Evolutionary conservation across 2,329 filamentous ascomycete species (phyloP), one percentile per base, ranked within the genome.

Genomic region (Colletotrichum orchidophilum): DNA sequence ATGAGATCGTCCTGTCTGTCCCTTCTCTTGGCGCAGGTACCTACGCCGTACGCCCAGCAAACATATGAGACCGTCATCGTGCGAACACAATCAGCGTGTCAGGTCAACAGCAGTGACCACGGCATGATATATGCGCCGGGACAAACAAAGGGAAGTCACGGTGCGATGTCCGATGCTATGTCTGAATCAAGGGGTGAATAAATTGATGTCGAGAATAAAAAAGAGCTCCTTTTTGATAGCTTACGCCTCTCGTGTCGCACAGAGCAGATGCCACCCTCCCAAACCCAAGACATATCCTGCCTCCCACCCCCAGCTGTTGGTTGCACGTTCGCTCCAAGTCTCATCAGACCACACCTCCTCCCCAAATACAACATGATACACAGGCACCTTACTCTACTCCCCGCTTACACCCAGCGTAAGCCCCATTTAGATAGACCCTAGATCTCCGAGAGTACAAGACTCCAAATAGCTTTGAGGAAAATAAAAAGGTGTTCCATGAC

Each of bases 331-430:
- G 63, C 58, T 58, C 64, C 31, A 58, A 58, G 31, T 49, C 57
- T 59, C 58, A 62, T 63, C 68, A 59, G 58, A 46, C 58, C 64
- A 71, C 42, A 46, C 39, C 39, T 8, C 21, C 18, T 46, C 18
- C 31, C 33, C 57, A 15, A 33, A 55, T 53, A 55, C 50, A 54
- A 31, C 31, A 18, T 42, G 33, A 33, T 49, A 58, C 46, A 57
- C 52, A 70, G 31, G 18, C 42, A 46, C 64, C 26, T 12, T 53
- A 26, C 42, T 62, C 24, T 42, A 52, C 27, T 53, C 39, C 59
- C 53, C 35, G 35, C 70, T 70, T 70, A 72, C 66, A 70, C 61
- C 66, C 54, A 57, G 66, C 60, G 66, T 61, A 65, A 72, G 70
- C 70, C 29, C 66, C 46, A 49, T 26, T 60, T 54, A 15, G 21